These are phyloP conservation scores for Coemansia sp. DNA, from an alignment of 192 early-diverging fungal species.

Conservation along the genomic window DNA sequence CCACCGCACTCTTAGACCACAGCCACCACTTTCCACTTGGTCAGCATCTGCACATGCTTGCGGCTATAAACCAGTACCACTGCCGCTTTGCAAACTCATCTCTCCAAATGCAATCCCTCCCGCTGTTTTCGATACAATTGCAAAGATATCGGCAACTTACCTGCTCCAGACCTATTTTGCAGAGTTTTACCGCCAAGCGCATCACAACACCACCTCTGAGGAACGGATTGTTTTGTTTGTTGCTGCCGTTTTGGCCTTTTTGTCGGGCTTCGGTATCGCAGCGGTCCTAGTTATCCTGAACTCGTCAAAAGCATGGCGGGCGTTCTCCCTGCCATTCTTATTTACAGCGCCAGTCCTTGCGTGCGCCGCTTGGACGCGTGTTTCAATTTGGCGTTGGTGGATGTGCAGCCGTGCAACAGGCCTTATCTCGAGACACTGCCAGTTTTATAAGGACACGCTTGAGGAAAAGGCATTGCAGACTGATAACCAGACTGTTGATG, in stretches of 20 bases:
- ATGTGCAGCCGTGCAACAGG: conserved; percentile 21
- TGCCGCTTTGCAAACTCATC: conserved; percentile 14
- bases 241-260: conserved; percentile 8
- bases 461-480: conserved; percentile 11
- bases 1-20: conserved; percentile 28
- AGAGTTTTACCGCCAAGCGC: conserved; percentile 24
- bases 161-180: conserved; percentile 25
- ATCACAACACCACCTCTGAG: conserved; percentile 25
- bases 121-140: conserved; percentile 39
- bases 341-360: conserved; percentile 1
- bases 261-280: conserved; percentile 13
- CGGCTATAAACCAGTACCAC: conserved; percentile 28
- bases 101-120: conserved; percentile 26
- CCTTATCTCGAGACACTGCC: neutral
- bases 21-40: conserved; percentile 15
- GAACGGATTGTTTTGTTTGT: conserved; percentile 8
- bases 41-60: neutral
- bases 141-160: conserved; percentile 26
- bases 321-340: conserved; percentile 15
- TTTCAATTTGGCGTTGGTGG: conserved; percentile 28
- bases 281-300: neutral
- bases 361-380: conserved; percentile 20
- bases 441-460: neutral
- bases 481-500: neutral
- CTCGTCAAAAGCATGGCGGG: conserved; percentile 21